Conservation (phyloP, 2,329 filamentous ascomycete genomes). For the Arthrinium phaeospermum region DNA sequence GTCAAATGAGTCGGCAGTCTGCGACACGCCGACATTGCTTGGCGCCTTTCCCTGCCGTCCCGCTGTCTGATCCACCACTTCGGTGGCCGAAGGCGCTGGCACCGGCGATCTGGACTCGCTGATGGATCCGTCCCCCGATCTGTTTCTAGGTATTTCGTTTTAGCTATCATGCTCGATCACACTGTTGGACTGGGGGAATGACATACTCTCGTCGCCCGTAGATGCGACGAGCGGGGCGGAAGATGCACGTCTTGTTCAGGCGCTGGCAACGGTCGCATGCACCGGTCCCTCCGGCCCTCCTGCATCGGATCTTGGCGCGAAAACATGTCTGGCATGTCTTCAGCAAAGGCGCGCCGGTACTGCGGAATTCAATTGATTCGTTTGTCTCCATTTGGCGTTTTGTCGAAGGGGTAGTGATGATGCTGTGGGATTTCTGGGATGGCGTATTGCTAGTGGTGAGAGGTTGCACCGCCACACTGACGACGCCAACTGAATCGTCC, state of each 20-base stretch:
- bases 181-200: too few relatives aligned
- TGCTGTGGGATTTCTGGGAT: not conserved
- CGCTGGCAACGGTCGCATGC: not conserved
- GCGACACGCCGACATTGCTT: not conserved
- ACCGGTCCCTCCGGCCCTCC: not conserved
- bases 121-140: not conserved
- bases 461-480: not conserved
- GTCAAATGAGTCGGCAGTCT: not conserved
- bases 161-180: not conserved
- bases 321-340: not conserved
- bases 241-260: not conserved
- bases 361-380: not conserved
- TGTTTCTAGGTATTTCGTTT: not conserved
- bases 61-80: not conserved
- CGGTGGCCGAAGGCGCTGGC: not conserved
- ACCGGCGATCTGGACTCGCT: not conserved
- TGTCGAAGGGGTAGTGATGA: not conserved
- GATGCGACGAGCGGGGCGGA: not conserved
- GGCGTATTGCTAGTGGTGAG: not conserved
- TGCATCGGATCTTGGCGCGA: not conserved
- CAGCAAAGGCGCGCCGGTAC: not conserved
- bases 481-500: not conserved
- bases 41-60: not conserved
- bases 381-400: not conserved
- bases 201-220: not conserved